phyloP scores from a whole-genome alignment of 345 rosid genomes.

The thale cress (Arabidopsis thaliana) region DNA sequence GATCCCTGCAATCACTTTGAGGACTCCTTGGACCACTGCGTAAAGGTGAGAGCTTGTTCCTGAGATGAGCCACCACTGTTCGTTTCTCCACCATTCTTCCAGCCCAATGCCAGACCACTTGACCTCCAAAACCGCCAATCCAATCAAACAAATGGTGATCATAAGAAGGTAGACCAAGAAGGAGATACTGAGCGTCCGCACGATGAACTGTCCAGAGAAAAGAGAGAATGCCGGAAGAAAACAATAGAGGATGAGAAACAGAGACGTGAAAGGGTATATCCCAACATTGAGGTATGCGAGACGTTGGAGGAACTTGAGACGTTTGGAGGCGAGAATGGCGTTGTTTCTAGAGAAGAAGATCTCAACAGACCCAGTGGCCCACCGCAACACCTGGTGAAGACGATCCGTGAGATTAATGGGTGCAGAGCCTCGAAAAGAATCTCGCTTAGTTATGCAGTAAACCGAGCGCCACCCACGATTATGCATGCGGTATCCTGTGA shows the following conservation, averaged over 20 bases:
- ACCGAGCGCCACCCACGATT: conserved; percentile 98
- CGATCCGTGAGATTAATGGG: conserved; percentile 94
- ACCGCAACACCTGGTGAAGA: conserved; percentile 91
- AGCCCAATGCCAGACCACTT: conserved; percentile 81
- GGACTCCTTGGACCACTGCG: conserved; percentile 84
- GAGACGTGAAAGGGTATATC: conserved; percentile 88
- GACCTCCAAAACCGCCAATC: conserved; percentile 79
- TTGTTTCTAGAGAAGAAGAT: conserved; percentile 97
- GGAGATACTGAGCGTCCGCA: conserved; percentile 58
- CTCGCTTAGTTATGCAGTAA: conserved; percentile 86
- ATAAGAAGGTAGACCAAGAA: conserved; percentile 71
- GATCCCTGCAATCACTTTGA: conserved; percentile 86
- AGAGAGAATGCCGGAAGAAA: conserved; percentile 97
- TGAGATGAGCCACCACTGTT: conserved; percentile 91
- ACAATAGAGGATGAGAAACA: conserved; percentile 85
- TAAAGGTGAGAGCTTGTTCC: conserved; percentile 94
- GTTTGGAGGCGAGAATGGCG: conserved; percentile 64
- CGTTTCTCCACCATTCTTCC: conserved; percentile 99
- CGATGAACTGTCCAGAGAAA: conserved; percentile 87
- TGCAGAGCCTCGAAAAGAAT: conserved; percentile 90
- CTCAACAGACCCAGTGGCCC: conserved; percentile 98
- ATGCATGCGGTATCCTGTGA: conserved; percentile 97
- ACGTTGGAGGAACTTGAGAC: conserved; percentile 82
- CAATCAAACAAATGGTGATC: conserved; percentile 69
- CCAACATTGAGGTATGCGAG: conserved; percentile 90